These are phyloP conservation scores for Ambrosiella xylebori DNA, from an alignment of 2,329 filamentous ascomycete genomes.

Conservation along the genomic window DNA sequence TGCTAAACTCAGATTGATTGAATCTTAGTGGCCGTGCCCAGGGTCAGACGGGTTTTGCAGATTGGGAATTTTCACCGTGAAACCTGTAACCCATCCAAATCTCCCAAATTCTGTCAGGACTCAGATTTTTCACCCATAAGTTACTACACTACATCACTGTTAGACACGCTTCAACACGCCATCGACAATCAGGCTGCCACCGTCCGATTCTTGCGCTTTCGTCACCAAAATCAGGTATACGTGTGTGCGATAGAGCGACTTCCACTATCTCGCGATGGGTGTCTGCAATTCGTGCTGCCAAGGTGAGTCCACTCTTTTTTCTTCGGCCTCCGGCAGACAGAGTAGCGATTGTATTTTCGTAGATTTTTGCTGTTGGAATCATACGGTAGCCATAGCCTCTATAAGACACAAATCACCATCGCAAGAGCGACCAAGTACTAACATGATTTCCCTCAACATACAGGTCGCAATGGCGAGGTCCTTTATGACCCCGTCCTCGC, in stretches of 20 bases:
- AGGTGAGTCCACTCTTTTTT: slow-evolving; percentile 18
- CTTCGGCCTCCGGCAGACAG: not conserved
- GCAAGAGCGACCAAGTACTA: not conserved
- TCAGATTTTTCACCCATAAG: not conserved
- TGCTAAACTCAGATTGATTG: not conserved
- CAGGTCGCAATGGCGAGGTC: slow-evolving; percentile 62
- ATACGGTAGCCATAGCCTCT: too few species aligned
- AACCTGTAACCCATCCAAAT: slow-evolving; percentile 7
- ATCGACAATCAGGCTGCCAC: slow-evolving; percentile 1
- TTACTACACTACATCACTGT: not conserved
- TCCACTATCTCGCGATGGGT: slow-evolving; percentile 31
- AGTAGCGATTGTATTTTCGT: not conserved
- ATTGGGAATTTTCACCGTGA: not conserved
- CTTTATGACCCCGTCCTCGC: slow-evolving; percentile 77
- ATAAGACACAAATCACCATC: too few species aligned
- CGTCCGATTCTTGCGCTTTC: not conserved
- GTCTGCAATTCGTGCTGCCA: slow-evolving; percentile 47
- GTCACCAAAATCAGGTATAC: slow-evolving; percentile 3
- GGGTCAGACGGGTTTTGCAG: too few species aligned
- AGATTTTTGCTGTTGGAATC: not conserved
- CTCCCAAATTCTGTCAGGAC: slow-evolving; percentile 3
- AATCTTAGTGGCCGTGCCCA: not conserved
- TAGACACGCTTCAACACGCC: slow-evolving; percentile 9
- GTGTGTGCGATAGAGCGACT: slow-evolving; percentile 6
- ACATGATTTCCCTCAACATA: not conserved